phyloP scores from a whole-genome alignment of 352 stramenopile genomes.

The Pseudoperonospora humuli region DNA sequence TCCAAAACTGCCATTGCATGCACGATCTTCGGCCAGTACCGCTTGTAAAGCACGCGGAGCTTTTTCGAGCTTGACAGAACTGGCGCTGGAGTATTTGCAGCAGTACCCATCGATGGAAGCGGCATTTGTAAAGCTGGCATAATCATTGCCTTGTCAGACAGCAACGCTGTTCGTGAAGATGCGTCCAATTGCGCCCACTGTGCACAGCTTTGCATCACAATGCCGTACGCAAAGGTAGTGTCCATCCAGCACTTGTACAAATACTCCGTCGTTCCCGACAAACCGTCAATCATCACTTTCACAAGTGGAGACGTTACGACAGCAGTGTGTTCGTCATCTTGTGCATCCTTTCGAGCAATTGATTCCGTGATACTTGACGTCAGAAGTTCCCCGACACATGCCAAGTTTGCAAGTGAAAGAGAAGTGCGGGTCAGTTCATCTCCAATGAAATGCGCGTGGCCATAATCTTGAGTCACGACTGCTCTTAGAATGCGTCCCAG shows the following conservation, averaged over 20 bases:
- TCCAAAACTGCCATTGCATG: conserved; percentile 32
- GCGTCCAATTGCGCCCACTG: conserved; percentile 26
- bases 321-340: conserved; percentile 14
- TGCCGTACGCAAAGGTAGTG: conserved; percentile 30
- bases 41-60: conserved; percentile 36
- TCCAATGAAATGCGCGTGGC: conserved; percentile 50
- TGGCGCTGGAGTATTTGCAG: conserved; percentile 1
- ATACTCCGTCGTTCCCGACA: conserved; percentile 29
- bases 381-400: conserved; percentile 50
- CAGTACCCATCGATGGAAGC: conserved; percentile 7
- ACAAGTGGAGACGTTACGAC: conserved; percentile 31
- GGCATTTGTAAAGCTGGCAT: conserved; percentile 32
- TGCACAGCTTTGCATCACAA: conserved; percentile 38
- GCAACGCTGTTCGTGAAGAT: conserved; percentile 1
- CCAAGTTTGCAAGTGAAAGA: conserved; percentile 54
- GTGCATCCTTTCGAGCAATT: conserved; percentile 17
- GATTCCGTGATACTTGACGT: conserved; percentile 33
- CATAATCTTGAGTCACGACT: conserved; percentile 48
- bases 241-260: conserved; percentile 54
- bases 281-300: conserved; percentile 47
- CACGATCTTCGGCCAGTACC: conserved; percentile 50
- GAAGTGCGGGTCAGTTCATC: conserved; percentile 48
- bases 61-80: conserved; percentile 10
- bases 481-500: conserved; percentile 58
- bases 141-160: conserved; percentile 12